These are phyloP conservation scores for Annulohypoxylon stygium DNA, from an alignment of 495 filamentous ascomycete species.

Conservation along the genomic window DNA sequence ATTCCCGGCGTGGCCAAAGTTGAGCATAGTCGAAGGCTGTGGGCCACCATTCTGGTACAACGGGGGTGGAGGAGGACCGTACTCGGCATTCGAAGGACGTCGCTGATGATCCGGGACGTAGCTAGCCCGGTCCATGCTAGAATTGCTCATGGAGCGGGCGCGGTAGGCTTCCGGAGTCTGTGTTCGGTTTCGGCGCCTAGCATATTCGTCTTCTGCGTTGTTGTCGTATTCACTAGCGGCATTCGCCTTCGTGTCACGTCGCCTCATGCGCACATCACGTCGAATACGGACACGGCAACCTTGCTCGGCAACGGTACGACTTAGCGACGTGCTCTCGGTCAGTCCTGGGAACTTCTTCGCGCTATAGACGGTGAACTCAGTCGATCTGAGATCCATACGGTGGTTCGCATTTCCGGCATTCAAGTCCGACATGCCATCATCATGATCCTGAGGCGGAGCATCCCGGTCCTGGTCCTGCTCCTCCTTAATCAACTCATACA, in stretches of 20 bases:
- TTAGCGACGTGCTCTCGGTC: conserved; percentile 88
- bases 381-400: conserved; percentile 89
- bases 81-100: conserved; percentile 69
- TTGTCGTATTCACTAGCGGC: conserved; percentile 75
- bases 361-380: conserved; percentile 90
- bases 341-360: conserved; percentile 99
- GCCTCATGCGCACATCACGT: conserved; percentile 96
- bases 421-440: conserved; percentile 56
- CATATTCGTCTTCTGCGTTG: conserved; percentile 73
- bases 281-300: conserved; percentile 97
- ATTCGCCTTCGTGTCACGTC: conserved; percentile 81
- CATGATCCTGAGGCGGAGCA: conserved; percentile 49
- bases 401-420: conserved; percentile 61
- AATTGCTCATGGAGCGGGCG: conserved; percentile 81
- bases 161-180: conserved; percentile 75
- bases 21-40: conserved; percentile 50
- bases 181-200: conserved; percentile 68
- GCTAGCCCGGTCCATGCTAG: conserved; percentile 67
- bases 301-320: conserved; percentile 93
- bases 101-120: conserved; percentile 64
- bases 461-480: conserved; percentile 63
- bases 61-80: conserved; percentile 59
- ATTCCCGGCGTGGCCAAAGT: conserved; percentile 48
- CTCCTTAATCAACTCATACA: conserved; percentile 93
- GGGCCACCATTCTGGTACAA: conserved; percentile 57